Evolutionary conservation across 169 alveolate genomes (phyloP), one percentile per base, ranked within the genome.

Genomic region (Cryptosporidium sp.): DNA sequence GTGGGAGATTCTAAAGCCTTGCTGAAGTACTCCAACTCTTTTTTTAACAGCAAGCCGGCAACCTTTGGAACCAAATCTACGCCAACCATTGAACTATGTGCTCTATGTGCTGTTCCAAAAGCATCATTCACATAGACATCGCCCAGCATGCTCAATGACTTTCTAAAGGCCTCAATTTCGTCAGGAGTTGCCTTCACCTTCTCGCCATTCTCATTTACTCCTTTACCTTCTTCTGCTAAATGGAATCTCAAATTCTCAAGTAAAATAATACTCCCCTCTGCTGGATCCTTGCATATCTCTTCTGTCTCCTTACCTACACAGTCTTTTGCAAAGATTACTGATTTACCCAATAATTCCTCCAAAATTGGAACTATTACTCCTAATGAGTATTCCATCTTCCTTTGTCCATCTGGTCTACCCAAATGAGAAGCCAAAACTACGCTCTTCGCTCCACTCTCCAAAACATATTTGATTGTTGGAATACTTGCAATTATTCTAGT

Each of bases 81-180:
- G 51, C 99, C 99, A 2, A 95, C 99, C 97, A 97, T 97, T 48
- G 99, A 97, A 58, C 98, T 94, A 87, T 98, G 99, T 37, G 99
- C 99, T 74, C 99, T 95, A 85, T 98, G 99, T 18, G 99, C 99
- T 21, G 99, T 97, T 12, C 99, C 99, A 86, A 98, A 98, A 31
- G 99, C 99, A 92, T 98, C 99, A 92, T 98, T 98, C 31, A 98
- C 97, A 94, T 92, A 98, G 16, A 98, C 67, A 71, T 98, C 99
- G 29, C 99, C 99, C 50, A 97, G 94, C 91, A 92, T 73, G 41
- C 98, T 97, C 85, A 98, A 95, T 18, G 93, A 84, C 18, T 93
- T 95, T 86, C 99, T 94, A 96, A 98, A 98, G 37, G 70, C 93
- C 26, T 85, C 94, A 45, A 97, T 94, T 23, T 89, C 93, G 43